These are phyloP conservation scores for Sonneratia alba DNA, from an alignment of 345 rosid genomes.

Conservation along the genomic window DNA sequence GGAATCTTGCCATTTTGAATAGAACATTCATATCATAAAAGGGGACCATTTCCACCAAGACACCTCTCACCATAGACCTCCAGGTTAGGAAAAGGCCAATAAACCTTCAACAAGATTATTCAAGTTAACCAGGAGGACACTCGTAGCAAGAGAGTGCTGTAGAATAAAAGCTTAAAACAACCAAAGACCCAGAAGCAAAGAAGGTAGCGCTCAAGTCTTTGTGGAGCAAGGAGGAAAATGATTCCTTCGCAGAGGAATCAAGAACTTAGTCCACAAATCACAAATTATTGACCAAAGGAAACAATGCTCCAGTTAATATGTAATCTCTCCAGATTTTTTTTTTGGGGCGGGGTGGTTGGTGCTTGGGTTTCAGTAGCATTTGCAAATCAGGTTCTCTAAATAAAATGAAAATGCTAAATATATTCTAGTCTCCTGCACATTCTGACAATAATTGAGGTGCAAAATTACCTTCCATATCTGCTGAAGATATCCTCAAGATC, in stretches of 20 bases:
- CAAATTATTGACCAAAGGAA: too few relatives aligned
- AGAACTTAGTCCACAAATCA: background rate
- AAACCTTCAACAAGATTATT: slow-evolving; percentile 98
- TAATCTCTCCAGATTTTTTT: background rate
- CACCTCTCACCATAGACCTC: slow-evolving; percentile 90
- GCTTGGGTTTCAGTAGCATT: background rate
- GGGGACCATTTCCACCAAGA: slow-evolving; percentile 91
- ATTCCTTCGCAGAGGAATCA: background rate
- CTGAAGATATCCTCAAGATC: slow-evolving; percentile 64
- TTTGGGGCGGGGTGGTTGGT: too few relatives aligned
- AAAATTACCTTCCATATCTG: slow-evolving; percentile 63
- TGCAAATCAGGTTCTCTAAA: background rate
- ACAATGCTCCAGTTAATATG: background rate
- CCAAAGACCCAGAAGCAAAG: slow-evolving; percentile 16
- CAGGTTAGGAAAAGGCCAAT: slow-evolving; percentile 81
- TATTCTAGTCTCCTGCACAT: background rate
- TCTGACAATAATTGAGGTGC: background rate
- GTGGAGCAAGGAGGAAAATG: too few relatives aligned
- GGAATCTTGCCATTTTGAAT: slow-evolving; percentile 74
- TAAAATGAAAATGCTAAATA: too few relatives aligned
- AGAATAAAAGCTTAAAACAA: slow-evolving; percentile 26
- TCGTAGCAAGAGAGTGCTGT: slow-evolving; percentile 35
- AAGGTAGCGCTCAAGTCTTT: slow-evolving; percentile 6
- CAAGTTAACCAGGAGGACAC: slow-evolving; percentile 55
- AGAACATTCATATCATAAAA: slow-evolving; percentile 67